These are phyloP conservation scores for Arthrobotrys sinensis DNA, from an alignment of 2,329 filamentous ascomycete species.

Conservation along the genomic window DNA sequence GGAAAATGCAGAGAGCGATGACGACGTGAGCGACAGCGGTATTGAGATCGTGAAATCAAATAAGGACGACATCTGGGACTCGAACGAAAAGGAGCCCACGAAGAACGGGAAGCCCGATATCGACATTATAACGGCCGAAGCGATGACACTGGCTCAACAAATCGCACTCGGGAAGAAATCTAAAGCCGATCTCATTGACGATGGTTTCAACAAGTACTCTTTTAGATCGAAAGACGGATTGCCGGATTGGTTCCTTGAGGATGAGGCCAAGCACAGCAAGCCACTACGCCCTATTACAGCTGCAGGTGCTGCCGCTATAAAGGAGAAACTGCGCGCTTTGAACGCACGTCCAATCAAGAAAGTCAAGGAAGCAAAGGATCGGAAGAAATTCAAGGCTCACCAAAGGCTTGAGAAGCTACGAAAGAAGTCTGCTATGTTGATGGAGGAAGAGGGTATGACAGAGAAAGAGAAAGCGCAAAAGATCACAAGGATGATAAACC, in stretches of 20 bases:
- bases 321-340: constrained; percentile 90
- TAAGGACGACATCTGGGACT: constrained; percentile 77
- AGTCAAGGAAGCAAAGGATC: constrained; percentile 93
- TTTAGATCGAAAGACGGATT: constrained; percentile 93
- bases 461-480: constrained; percentile 95
- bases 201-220: constrained; percentile 91
- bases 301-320: constrained; percentile 89
- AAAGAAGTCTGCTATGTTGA: constrained; percentile 94
- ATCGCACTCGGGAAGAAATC: constrained; percentile 89
- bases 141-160: constrained; percentile 95
- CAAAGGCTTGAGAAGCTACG: constrained; percentile 92
- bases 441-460: constrained; percentile 90
- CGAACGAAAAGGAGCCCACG: constrained; percentile 74
- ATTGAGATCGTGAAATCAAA: constrained; percentile 77
- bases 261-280: constrained; percentile 87
- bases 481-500: constrained; percentile 85
- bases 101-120: constrained; percentile 82
- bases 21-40: constrained; percentile 70
- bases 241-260: constrained; percentile 98
- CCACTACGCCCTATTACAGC: constrained; percentile 90
- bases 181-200: constrained; percentile 84
- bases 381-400: constrained; percentile 96
- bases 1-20: constrained; percentile 63
- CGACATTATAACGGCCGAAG: constrained; percentile 98
- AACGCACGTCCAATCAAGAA: constrained; percentile 99